Evolutionary conservation across 164 flowering plant species (phyloP), one percentile per base, ranked within the genome.

Genomic region (Pachysandra terminalis): DNA sequence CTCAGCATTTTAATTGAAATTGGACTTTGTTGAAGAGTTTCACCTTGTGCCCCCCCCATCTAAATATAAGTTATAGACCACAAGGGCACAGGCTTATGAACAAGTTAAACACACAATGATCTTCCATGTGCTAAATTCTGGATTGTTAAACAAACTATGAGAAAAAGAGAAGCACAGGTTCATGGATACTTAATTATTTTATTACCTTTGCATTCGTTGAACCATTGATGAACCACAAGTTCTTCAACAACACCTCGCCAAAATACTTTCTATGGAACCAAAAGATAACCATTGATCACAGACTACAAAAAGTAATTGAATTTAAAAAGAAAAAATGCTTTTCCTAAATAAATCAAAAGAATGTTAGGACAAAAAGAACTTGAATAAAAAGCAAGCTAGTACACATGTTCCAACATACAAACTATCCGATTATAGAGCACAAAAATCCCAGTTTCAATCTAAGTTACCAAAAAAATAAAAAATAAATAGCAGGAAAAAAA

Each of bases 161-260:
- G n/a, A n/a, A n/a, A n/a, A n/a, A n/a, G n/a, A n/a, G 19, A 19
- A 49, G 53, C 53, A 10, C 2, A 49, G 19, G 15, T 10, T 9
- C 25, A n/a, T 2, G 22, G 58, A n/a, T 55, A 10, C 22, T 22
- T 19, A 55, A 22, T 55, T 5, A 23, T 21, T 6, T 5, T 23
- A 22, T 37, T 72, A 94, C 98, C 95, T 86, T 94, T 16, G 95
- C 96, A 82, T 81, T 94, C 58, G 97, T 94, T 41, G 98, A 91
- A 49, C 98, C 98, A 75, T 96, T 94, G 69, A 94, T 86, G 80
- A 90, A 94, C 98, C 98, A 94, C 76, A 94, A 94, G 89, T 77
- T 94, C 98, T 79, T 94, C 97, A 74, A 94, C 96, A 74, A 94
- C 98, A 56, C 96, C 98, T 71, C 97, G 82, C 97, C 97, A 93